phyloP scores from a whole-genome alignment of 1,139 yeast species.

The Zhuliangozyma parablackwelliae region DNA sequence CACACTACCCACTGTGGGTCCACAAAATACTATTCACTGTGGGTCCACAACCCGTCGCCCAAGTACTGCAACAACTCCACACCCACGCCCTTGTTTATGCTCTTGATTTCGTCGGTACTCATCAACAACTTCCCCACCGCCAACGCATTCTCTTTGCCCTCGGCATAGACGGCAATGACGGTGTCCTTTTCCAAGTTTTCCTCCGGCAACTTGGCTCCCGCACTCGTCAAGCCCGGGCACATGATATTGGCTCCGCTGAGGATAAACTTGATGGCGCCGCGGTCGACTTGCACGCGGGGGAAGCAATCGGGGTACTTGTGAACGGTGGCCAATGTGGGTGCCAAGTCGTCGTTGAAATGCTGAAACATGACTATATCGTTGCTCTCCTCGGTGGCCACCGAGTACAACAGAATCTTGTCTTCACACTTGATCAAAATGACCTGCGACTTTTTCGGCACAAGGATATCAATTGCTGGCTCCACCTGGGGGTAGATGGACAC shows the following conservation, averaged over 20 bases:
- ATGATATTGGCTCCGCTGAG: slow-evolving; percentile 91
- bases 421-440: slow-evolving; percentile 81
- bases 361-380: slow-evolving; percentile 63
- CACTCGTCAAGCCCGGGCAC: slow-evolving; percentile 95
- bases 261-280: slow-evolving; percentile 95
- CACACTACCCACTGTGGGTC: no score
- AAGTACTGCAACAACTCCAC: slow-evolving; percentile 79
- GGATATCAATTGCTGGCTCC: slow-evolving; percentile 71
- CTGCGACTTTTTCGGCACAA: slow-evolving; percentile 91
- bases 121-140: slow-evolving; percentile 83
- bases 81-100: slow-evolving; percentile 84
- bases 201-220: slow-evolving; percentile 84
- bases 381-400: slow-evolving; percentile 55
- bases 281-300: slow-evolving; percentile 85
- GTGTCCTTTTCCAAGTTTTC: slow-evolving; percentile 59
- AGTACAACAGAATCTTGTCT: slow-evolving; percentile 77
- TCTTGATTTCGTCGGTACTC: slow-evolving; percentile 88
- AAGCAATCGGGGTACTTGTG: slow-evolving; percentile 80
- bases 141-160: slow-evolving; percentile 86
- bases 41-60: slow-evolving; percentile 87
- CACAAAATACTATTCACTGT: slow-evolving; percentile 23
- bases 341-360: slow-evolving; percentile 68
- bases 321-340: slow-evolving; percentile 73
- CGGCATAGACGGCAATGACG: slow-evolving; percentile 81
- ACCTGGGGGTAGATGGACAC: slow-evolving; percentile 67